Percentiles rank a stretch among this genome's conserved stretches.
Conservation (phyloP, 2,329 filamentous ascomycete species). For the Chrysosporium queenslandicum region DNA sequence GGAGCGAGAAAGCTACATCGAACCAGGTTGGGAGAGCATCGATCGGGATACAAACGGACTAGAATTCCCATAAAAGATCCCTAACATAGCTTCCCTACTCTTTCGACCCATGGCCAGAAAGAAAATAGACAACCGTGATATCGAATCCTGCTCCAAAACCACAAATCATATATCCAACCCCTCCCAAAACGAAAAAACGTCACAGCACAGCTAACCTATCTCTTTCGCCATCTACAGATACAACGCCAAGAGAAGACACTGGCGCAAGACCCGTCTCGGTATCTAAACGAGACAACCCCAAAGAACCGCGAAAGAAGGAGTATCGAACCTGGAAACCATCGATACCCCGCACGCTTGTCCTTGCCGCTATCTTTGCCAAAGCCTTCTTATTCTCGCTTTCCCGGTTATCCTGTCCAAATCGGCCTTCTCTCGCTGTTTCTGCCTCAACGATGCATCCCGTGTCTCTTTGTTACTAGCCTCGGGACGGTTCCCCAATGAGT, state of each 20-base stretch:
- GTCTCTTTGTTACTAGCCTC: not conserved
- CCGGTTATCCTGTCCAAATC: not conserved
- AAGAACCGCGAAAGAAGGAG: not conserved
- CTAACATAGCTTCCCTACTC: too few species aligned
- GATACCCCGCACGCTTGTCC: not conserved
- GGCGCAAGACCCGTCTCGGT: constrained; percentile 99
- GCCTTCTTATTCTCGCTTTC: not conserved
- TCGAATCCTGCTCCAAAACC: too few species aligned
- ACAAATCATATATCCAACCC: not conserved
- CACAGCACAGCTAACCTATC: not conserved
- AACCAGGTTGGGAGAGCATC: too few species aligned
- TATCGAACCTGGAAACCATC: not conserved
- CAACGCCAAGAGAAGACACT: constrained; percentile 99
- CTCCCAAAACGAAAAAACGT: not conserved
- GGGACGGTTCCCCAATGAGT: not conserved
- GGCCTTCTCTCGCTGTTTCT: not conserved
- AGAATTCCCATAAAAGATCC: too few species aligned
- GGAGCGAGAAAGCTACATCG: not conserved
- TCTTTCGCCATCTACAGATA: constrained; percentile 53
- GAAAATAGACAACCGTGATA: not conserved
- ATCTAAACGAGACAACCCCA: constrained; percentile 65
- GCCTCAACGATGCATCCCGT: not conserved
- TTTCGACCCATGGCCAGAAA: not conserved
- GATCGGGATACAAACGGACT: too few species aligned
- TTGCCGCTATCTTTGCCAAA: not conserved